Evolutionary conservation across 352 stramenopile species (phyloP).

Genomic region (Thraustochytrium sp.): DNA sequence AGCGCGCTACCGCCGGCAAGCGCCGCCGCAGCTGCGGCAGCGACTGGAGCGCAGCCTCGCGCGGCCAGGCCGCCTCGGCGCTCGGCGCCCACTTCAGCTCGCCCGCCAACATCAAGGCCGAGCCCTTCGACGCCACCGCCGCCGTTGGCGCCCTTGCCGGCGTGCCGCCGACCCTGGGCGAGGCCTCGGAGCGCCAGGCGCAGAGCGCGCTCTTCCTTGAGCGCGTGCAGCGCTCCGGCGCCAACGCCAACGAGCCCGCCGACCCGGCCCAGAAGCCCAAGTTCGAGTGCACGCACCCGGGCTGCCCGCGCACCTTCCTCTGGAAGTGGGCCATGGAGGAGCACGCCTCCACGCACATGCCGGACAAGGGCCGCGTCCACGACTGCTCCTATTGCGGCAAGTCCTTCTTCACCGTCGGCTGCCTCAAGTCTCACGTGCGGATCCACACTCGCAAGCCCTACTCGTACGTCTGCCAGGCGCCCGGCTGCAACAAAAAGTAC

Average conservation of each 20-base stretch:
- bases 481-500: slow-evolving; percentile 42
- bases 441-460: slow-evolving; percentile 44
- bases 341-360: slow-evolving; percentile 35
- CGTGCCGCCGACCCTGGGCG: neutral
- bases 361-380: slow-evolving; percentile 10
- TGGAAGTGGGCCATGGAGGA: slow-evolving; percentile 37
- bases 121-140: neutral
- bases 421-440: slow-evolving; percentile 40
- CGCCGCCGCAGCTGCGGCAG: neutral
- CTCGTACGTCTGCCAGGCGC: slow-evolving; percentile 44
- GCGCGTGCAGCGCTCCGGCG: neutral
- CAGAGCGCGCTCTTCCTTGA: slow-evolving; percentile 13
- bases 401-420: slow-evolving; percentile 39
- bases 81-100: neutral
- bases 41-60: neutral
- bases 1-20: neutral
- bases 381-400: slow-evolving; percentile 36
- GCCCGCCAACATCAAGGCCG: neutral
- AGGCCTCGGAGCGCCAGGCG: neutral
- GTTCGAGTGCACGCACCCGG: slow-evolving; percentile 18
- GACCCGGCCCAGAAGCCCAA: neutral
- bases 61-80: neutral
- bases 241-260: neutral
- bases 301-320: slow-evolving; percentile 1
- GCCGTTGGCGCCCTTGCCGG: neutral